Conservation (phyloP, 1,284 basidiomycete species). For the Ustilago hordei region DNA sequence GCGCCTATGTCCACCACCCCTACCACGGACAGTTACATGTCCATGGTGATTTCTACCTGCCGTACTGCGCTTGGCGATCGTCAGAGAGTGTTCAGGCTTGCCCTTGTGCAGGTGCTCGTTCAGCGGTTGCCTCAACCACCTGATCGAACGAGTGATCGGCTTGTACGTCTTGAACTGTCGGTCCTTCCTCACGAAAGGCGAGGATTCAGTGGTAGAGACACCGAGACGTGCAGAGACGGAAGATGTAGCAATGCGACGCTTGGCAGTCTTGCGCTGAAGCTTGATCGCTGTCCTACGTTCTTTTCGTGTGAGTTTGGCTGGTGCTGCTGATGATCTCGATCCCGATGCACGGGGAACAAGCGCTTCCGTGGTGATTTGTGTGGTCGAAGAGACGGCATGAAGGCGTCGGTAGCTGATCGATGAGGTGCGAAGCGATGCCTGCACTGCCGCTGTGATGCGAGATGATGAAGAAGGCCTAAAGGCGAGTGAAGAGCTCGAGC, state of each 20-base stretch:
- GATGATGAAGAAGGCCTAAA: slow-evolving; percentile 24
- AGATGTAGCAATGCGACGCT: slow-evolving; percentile 43
- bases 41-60: slow-evolving; percentile 87
- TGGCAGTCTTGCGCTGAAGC: slow-evolving; percentile 49
- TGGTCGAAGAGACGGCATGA: slow-evolving; percentile 32
- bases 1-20: slow-evolving; percentile 90
- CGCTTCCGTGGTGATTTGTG: slow-evolving; percentile 19
- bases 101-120: slow-evolving; percentile 86
- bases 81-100: slow-evolving; percentile 82
- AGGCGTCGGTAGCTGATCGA: slow-evolving; percentile 11
- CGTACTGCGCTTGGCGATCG: slow-evolving; percentile 82
- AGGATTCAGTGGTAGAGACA: slow-evolving; percentile 47
- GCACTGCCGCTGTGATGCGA: slow-evolving; percentile 27
- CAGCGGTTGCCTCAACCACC: slow-evolving; percentile 85
- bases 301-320: slow-evolving; percentile 34
- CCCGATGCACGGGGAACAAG: not conserved
- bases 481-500: slow-evolving; percentile 25
- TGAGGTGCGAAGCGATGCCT: slow-evolving; percentile 13
- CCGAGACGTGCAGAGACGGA: slow-evolving; percentile 63
- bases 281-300: slow-evolving; percentile 60
- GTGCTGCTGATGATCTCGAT: slow-evolving; percentile 1
- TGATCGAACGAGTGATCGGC: slow-evolving; percentile 84
- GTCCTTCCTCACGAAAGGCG: slow-evolving; percentile 66
- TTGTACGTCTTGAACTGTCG: slow-evolving; percentile 85
- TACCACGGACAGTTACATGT: slow-evolving; percentile 85